Evolutionary conservation across 2,329 filamentous ascomycete genomes (phyloP), one percentile per base, ranked within the genome.

Genomic region (Colletotrichum tabaci): DNA sequence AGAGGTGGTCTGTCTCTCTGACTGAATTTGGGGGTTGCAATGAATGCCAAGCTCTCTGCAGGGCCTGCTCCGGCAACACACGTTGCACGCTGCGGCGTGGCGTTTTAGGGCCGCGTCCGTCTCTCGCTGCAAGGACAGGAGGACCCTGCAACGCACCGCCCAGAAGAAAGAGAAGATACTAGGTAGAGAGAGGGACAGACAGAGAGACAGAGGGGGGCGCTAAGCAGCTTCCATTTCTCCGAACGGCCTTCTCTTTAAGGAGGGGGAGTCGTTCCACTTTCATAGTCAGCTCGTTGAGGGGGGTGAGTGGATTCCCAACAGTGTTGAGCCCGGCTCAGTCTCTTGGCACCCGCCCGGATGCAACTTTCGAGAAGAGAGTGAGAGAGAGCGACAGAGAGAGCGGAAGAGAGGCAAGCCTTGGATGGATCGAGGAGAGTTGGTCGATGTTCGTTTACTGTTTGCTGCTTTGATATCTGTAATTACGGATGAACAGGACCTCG

Each of bases 191-290:
- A 50, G 47, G 10, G 46, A 49, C 1, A 49, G n/a, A 49, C 6
- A 15, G 47, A 49, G 47, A 23, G 47, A 38, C 49, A 50, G 53
- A 18, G 52, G 30, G 52, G 30, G 30, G 30, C 46, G 61, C 63
- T 50, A 57, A 61, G 56, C 56, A 67, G 26, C 57, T 71, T 71
- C 68, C 68, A 67, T 71, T 71, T 62, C 68, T 71, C 68, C 68
- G 68, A 60, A 21, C 50, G 42, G 52, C 58, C 15, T 52, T 30
- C 16, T 35, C 30, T 21, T 56, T 42, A 2, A 9, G 8, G 13
- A 26, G 61, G 42, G n/a, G 49, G 42, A 71, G 62, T 71, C 65
- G 65, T 71, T 60, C 68, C 68, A 68, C 68, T 50, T 13, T 40
- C n/a, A 57, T n/a, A 16, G 35, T 21, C 46, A 52, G 5, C 30